Evolutionary conservation across 164 flowering plant species (phyloP).

Genomic region (Chimonanthus praecox): DNA sequence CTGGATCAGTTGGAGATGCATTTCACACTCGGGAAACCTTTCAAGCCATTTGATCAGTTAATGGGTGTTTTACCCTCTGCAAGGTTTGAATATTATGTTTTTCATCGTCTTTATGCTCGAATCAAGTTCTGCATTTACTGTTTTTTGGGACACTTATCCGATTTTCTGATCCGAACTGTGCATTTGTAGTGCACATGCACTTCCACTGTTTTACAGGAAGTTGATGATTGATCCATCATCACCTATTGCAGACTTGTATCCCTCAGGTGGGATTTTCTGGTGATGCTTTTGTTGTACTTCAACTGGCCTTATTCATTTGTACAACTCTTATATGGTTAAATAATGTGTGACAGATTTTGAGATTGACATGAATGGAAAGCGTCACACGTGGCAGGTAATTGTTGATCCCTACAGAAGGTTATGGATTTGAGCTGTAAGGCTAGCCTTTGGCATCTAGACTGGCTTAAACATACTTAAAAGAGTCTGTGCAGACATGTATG

Average conservation of each 20-base stretch:
- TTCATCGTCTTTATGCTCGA: neutral
- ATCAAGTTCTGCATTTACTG: no score
- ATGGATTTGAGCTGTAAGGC: neutral
- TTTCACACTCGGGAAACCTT: constrained; percentile 49
- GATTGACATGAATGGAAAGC: constrained; percentile 52
- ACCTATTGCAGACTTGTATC: constrained; percentile 55
- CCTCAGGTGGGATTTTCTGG: constrained; percentile 30
- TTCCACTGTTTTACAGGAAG: constrained; percentile 42
- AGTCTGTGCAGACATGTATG: neutral
- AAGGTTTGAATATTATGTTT: constrained; percentile 28
- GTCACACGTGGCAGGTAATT: constrained; percentile 50
- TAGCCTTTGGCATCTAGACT: neutral
- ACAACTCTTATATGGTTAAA: neutral
- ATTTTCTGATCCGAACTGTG: constrained; percentile 3
- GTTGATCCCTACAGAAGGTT: neutral
- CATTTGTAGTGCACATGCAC: constrained; percentile 51
- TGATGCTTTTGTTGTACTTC: neutral
- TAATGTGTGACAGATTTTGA: constrained; percentile 41
- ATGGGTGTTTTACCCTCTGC: constrained; percentile 63
- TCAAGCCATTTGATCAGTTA: constrained; percentile 60
- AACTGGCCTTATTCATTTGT: neutral
- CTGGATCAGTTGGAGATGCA: constrained; percentile 31
- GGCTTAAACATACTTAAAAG: neutral
- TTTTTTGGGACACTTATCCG: neutral
- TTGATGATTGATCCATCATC: constrained; percentile 51